Base-by-base conservation (phyloP, 2,329 filamentous ascomycete species). In the Ophiostoma angusticollis region DNA sequence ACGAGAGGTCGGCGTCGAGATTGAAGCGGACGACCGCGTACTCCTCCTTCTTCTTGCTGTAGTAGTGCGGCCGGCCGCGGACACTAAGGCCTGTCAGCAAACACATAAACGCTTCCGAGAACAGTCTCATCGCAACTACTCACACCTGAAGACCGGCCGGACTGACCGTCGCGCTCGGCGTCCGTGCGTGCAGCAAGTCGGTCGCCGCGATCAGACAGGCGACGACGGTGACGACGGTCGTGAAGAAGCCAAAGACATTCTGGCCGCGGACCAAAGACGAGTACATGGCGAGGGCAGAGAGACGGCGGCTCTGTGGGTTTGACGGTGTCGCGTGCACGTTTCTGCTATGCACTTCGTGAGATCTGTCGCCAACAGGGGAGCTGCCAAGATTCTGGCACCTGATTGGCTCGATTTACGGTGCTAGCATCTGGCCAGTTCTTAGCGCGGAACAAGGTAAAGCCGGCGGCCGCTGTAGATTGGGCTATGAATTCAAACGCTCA, bases 171-270 rank as follows among this genome's bases (percentile, higher is more conserved):
- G 59, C 59, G 33, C 61, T 73, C 0, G 85, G 84, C 6, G 71
- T 70, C 47, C 85, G 80, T 4, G 80, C 74, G 43, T 67, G 67
- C 52, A 80, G 61, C 51, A 94, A 60, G 52, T 87, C 84, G 28
- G 85, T 87, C 36, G 81, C 65, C 34, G 89, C 87, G 51, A 95
- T 84, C 42, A 93, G 64, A 39, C 72, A 74, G 37, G 78, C 87
- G 39, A 95, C 72, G 42, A 74, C 74, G 55, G 93, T 91, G 41
- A 82, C 80, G 47, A 95, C 86, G 19, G 86, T 93, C 14, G 91
- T 96, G 70, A 96, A 95, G 75, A 93, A 95, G 60, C 91, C 86
- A 59, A 98, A 98, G 58, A 86, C 80, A 64, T 85, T 89, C 62
- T 98, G 91, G 49, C 80, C 61, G 50, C 91, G 84, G 46, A 83